Conservation (phyloP, 768 basidiomycete species). For the Phanerodontia chrysosporium region DNA sequence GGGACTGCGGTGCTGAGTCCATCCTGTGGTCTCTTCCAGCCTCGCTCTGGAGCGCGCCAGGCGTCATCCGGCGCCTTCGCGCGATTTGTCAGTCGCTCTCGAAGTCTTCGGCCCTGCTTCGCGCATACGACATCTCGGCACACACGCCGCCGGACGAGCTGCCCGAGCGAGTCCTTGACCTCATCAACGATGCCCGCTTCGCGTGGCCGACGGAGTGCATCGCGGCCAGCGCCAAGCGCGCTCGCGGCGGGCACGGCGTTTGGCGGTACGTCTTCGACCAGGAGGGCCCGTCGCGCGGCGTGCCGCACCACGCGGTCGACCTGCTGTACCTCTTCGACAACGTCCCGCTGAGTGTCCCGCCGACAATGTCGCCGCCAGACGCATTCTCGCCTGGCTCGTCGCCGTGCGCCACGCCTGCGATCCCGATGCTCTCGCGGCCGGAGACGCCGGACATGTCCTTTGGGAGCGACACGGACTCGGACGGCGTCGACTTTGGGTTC, state of each 20-base stretch:
- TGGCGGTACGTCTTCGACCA: conserved; percentile 85
- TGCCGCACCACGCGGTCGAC: conserved; percentile 69
- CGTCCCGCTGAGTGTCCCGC: conserved; percentile 47
- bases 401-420: background rate
- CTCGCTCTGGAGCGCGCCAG: conserved; percentile 59
- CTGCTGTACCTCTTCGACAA: conserved; percentile 79
- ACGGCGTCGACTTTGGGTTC: conserved; percentile 22
- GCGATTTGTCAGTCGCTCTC: conserved; percentile 69
- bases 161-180: conserved; percentile 61
- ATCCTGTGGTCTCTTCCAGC: conserved; percentile 57
- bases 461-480: conserved; percentile 29
- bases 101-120: conserved; percentile 57
- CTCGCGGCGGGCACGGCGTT: conserved; percentile 54
- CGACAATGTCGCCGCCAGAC: conserved; percentile 13
- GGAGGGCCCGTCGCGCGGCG: conserved; percentile 60
- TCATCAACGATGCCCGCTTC: conserved; percentile 70
- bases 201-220: conserved; percentile 76
- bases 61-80: conserved; percentile 62
- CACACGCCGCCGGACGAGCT: conserved; percentile 65
- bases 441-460: conserved; percentile 27
- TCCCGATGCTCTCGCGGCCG: conserved; percentile 9
- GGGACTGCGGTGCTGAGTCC: conserved; percentile 65
- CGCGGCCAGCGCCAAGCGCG: conserved; percentile 44
- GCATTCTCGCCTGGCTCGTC: conserved; percentile 22
- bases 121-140: conserved; percentile 66